A percentile compares a stretch with the other conserved stretches of the same genome.
These are phyloP conservation scores for Aureobasidium vineae DNA, from an alignment of 2,329 filamentous ascomycete species.

Conservation along the genomic window DNA sequence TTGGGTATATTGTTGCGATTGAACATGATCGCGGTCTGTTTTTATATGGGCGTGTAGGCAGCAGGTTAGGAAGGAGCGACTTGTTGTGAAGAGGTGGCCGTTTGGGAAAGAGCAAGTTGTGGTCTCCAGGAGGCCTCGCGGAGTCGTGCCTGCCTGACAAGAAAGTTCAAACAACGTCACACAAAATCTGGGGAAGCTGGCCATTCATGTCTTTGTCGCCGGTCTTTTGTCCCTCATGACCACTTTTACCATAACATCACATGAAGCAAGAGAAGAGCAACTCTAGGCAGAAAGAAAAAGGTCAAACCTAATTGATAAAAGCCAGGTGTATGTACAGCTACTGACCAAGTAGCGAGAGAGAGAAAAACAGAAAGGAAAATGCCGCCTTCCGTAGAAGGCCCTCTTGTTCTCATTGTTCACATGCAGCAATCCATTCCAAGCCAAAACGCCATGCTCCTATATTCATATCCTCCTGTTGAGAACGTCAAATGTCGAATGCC, in stretches of 20 bases:
- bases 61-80: not conserved
- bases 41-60: not conserved
- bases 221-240: not conserved
- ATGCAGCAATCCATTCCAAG: not conserved
- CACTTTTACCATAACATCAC: not conserved
- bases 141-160: not conserved
- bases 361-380: not conserved
- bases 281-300: not conserved
- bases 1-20: constrained; percentile 54
- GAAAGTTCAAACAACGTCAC: constrained; percentile 21
- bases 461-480: not conserved
- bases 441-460: constrained; percentile 9
- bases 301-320: not conserved
- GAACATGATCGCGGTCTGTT: constrained; percentile 48
- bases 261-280: not conserved
- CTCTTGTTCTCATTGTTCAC: not conserved
- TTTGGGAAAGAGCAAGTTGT: not conserved
- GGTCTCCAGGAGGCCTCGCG: not conserved
- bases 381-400: constrained; percentile 22
- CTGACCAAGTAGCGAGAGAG: not conserved
- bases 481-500: not conserved
- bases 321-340: not conserved
- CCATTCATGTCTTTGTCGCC: constrained; percentile 23
- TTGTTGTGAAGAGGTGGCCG: not conserved
- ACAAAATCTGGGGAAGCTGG: constrained; percentile 19